Percentiles rank a stretch among this genome's conserved stretches.
These are phyloP conservation scores for Lodderomyces theae DNA, from an alignment of 1,139 yeast species.

Conservation along the genomic window DNA sequence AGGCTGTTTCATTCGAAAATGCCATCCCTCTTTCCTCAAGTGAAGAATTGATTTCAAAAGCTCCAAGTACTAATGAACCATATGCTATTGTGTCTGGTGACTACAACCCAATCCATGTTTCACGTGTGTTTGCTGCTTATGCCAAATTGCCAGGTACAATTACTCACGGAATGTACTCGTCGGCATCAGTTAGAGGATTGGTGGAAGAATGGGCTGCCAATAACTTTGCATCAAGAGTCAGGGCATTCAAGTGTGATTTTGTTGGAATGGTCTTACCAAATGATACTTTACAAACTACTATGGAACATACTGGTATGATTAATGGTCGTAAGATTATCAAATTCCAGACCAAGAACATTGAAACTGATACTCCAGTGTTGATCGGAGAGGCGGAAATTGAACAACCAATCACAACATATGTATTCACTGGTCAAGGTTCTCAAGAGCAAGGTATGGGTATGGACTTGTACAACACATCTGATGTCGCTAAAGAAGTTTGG, in stretches of 20 bases:
- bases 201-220: slow-evolving; percentile 99
- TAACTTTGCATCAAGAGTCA: slow-evolving; percentile 91
- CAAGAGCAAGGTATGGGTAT: slow-evolving; percentile 99
- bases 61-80: slow-evolving; percentile 88
- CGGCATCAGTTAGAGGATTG: slow-evolving; percentile 90
- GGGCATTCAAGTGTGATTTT: slow-evolving; percentile 88
- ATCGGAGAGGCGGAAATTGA: slow-evolving; percentile 98
- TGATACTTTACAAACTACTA: slow-evolving; percentile 79
- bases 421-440: slow-evolving; percentile 99
- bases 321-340: slow-evolving; percentile 97
- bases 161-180: slow-evolving; percentile 98
- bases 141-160: slow-evolving; percentile 96
- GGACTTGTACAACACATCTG: slow-evolving; percentile 91
- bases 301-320: slow-evolving; percentile 98
- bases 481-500: slow-evolving; percentile 95
- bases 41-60: slow-evolving; percentile 68
- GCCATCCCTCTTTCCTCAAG: slow-evolving; percentile 84
- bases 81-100: slow-evolving; percentile 98
- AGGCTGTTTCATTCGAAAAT: slow-evolving; percentile 86
- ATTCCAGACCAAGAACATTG: slow-evolving; percentile 83
- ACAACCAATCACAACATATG: slow-evolving; percentile 94
- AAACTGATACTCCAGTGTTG: slow-evolving; percentile 73
- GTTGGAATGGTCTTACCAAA: slow-evolving; percentile 98
- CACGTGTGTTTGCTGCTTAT: slow-evolving; percentile 89
- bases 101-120: slow-evolving; percentile 96